These are phyloP conservation scores for Infundibulicybe gibba DNA, from an alignment of 768 basidiomycete genomes.

Conservation along the genomic window DNA sequence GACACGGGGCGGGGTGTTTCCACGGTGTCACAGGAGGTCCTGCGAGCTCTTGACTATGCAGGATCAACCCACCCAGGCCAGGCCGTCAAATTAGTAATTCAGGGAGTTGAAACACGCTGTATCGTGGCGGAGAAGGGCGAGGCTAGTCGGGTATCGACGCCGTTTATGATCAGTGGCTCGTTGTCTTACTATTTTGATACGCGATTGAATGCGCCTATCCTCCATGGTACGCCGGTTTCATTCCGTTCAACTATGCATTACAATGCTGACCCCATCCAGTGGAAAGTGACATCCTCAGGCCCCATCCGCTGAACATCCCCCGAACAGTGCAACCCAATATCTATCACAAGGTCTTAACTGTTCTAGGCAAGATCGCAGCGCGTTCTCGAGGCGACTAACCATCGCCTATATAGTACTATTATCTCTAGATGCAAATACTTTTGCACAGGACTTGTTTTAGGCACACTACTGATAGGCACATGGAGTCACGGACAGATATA, in stretches of 20 bases:
- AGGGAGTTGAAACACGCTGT: slow-evolving; percentile 16
- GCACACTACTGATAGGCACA: too few species aligned
- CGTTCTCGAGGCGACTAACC: too few species aligned
- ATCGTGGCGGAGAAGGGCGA: slow-evolving; percentile 14
- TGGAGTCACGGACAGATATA: too few species aligned
- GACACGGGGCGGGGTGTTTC: slow-evolving; percentile 17
- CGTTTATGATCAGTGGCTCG: slow-evolving; percentile 18
- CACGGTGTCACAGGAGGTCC: slow-evolving; percentile 11
- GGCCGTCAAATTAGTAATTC: slow-evolving; percentile 13
- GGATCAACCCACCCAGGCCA: slow-evolving; percentile 12
- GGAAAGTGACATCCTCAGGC: too few species aligned
- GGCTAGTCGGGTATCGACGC: slow-evolving; percentile 13
- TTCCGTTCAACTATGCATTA: neutral
- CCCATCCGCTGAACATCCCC: too few species aligned
- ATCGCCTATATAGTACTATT: too few species aligned
- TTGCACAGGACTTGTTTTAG: too few species aligned
- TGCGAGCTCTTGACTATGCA: slow-evolving; percentile 12
- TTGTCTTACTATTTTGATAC: slow-evolving; percentile 19
- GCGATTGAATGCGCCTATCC: slow-evolving; percentile 15
- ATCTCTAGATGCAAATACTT: too few species aligned
- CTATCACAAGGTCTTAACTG: too few species aligned
- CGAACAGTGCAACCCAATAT: too few species aligned
- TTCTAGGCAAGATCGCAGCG: too few species aligned
- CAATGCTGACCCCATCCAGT: too few species aligned
- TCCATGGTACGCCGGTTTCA: slow-evolving; percentile 13